Percentiles rank a stretch among this genome's conserved stretches.
Conservation (phyloP, 495 filamentous ascomycete genomes). For the Penicillium flavigenum region DNA sequence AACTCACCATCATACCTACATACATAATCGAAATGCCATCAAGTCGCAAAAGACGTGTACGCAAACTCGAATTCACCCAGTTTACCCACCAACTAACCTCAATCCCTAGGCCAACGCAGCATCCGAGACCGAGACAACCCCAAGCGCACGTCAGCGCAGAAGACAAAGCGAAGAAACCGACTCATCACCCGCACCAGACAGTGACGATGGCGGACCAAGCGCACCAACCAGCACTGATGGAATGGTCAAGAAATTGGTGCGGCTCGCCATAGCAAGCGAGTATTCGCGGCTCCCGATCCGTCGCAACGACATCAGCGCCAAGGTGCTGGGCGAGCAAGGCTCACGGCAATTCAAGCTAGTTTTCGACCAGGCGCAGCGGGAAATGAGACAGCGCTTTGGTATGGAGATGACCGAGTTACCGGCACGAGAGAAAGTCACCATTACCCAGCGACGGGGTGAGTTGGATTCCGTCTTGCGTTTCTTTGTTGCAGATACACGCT, state of each 20-base stretch:
- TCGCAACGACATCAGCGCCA: slow-evolving; percentile 73
- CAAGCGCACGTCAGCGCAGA: slow-evolving; percentile 16
- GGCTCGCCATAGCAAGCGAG: slow-evolving; percentile 86
- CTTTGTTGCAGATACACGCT: not conserved
- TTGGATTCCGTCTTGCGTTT: slow-evolving; percentile 3
- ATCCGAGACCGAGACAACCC: slow-evolving; percentile 5
- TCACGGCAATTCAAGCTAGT: slow-evolving; percentile 62
- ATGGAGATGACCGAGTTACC: slow-evolving; percentile 87
- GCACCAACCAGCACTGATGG: slow-evolving; percentile 54
- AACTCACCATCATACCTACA: not conserved
- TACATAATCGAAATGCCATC: slow-evolving; percentile 31
- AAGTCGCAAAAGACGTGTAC: slow-evolving; percentile 42
- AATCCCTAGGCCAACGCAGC: slow-evolving; percentile 7
- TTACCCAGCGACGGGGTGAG: slow-evolving; percentile 74
- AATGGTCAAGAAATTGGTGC: slow-evolving; percentile 83
- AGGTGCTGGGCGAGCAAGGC: slow-evolving; percentile 49
- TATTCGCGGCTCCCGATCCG: slow-evolving; percentile 77
- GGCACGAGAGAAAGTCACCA: slow-evolving; percentile 69
- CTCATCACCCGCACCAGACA: slow-evolving; percentile 17
- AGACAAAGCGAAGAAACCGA: slow-evolving; percentile 18
- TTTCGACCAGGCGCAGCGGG: slow-evolving; percentile 65
- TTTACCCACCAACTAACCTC: not conserved
- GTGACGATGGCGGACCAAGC: slow-evolving; percentile 27
- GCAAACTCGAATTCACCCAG: slow-evolving; percentile 6
- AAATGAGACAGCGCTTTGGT: slow-evolving; percentile 67